Base-by-base conservation (phyloP, 2,329 filamentous ascomycete species). In the Exserohilum turcica region DNA sequence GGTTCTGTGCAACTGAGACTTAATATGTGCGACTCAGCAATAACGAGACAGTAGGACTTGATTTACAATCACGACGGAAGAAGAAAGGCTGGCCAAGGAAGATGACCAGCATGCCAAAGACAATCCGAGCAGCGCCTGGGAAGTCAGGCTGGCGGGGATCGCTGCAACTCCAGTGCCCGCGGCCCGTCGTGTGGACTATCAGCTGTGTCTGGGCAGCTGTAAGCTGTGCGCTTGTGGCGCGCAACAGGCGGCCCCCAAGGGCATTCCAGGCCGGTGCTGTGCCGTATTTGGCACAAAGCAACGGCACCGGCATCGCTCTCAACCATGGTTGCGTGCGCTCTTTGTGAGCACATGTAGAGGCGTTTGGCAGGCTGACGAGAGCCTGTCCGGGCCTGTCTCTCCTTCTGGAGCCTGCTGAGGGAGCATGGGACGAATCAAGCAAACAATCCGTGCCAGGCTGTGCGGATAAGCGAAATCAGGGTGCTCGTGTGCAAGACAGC, bases 191-290 rank as follows among this genome's bases (percentile, higher is more conserved):
- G 39, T 43, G 47, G 39, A 40, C 43, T 10, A 51, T 57, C 55
- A 57, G 54, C 51, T 57, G 46, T 45, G 29, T n/a, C 38, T 40
- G 46, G 46, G 37, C 45, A 33, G 12, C 54, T 52, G 42, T 46
- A 57, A 44, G 46, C 49, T 47, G 28, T 48, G 31, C 44, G 54
- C 49, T 50, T 51, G 55, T 57, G 55, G 55, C 55, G 43, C 10
- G 36, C 12, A 8, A 15, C 21, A 37, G 27, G 13, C 35, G 38
- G 55, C 47, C 55, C 54, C 55, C 55, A 51, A 54, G 32, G 33
- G 18, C 33, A 46, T 33, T 38, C 47, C 40, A 48, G 42, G 16
- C 47, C 32, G 43, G 36, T 47, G 31, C 43, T 44, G 36, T 45
- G 43, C 37, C 29, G 43, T 21, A 21, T 37, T 33, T 18, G 36